phyloP scores from a whole-genome alignment of 2,329 filamentous ascomycete species.

The Aspergillus melleus region DNA sequence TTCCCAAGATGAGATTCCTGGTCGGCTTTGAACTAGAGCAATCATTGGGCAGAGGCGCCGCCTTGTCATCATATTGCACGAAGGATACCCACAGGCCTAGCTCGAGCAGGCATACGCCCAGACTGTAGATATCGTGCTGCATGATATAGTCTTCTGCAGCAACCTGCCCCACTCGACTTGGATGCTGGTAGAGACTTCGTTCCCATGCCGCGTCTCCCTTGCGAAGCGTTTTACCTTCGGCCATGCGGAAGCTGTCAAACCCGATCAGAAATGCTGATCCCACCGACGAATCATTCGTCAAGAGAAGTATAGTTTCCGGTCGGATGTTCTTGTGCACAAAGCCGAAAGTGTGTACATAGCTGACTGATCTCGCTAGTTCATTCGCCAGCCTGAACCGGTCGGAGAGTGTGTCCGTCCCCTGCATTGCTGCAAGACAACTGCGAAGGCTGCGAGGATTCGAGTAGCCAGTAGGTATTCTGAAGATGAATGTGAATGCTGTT shows the following conservation, averaged over 20 bases:
- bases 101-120: slow-evolving; percentile 8
- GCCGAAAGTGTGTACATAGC: slow-evolving; percentile 40
- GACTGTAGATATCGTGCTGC: slow-evolving; percentile 14
- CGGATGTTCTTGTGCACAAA: slow-evolving; percentile 52
- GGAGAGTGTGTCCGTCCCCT: slow-evolving; percentile 1
- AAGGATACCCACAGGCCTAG: slow-evolving; percentile 9
- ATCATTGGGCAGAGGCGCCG: background rate
- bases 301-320: slow-evolving; percentile 35
- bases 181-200: slow-evolving; percentile 50
- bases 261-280: slow-evolving; percentile 41
- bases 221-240: slow-evolving; percentile 29
- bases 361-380: slow-evolving; percentile 36
- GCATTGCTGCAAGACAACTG: background rate
- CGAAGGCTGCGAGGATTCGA: background rate
- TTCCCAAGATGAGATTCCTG: background rate
- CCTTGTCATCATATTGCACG: background rate
- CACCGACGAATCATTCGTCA: background rate
- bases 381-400: slow-evolving; percentile 13
- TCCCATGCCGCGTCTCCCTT: slow-evolving; percentile 39
- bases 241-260: slow-evolving; percentile 44
- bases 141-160: slow-evolving; percentile 2
- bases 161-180: slow-evolving; percentile 29
- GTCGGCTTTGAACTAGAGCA: background rate
- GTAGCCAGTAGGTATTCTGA: background rate
- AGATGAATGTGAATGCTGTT: background rate